phyloP scores from a whole-genome alignment of 2,329 filamentous ascomycete genomes.

The Paramyrothecium roridum region DNA sequence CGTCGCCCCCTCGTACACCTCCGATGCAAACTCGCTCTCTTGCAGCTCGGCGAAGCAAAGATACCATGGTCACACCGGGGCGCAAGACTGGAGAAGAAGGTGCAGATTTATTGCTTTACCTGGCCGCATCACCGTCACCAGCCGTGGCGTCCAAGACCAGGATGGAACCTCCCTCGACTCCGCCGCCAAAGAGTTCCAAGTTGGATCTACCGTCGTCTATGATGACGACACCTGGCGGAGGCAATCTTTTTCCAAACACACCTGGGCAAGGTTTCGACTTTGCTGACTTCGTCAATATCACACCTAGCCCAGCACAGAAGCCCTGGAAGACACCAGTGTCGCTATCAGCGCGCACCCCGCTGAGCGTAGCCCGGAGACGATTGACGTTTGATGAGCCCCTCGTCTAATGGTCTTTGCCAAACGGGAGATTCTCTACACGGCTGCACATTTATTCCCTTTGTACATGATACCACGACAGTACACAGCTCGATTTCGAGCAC shows the following conservation, averaged over 20 bases:
- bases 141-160: slow-evolving; percentile 53
- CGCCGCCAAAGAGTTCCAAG: slow-evolving; percentile 65
- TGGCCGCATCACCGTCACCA: slow-evolving; percentile 88
- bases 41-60: slow-evolving; percentile 43
- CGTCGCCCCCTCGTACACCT: slow-evolving; percentile 86
- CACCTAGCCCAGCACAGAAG: slow-evolving; percentile 88
- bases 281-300: slow-evolving; percentile 95
- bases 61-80: slow-evolving; percentile 38
- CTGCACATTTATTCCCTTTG: slow-evolving; percentile 14
- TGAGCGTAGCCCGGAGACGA: slow-evolving; percentile 68
- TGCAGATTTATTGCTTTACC: slow-evolving; percentile 75
- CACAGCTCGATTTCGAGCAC: slow-evolving; percentile 18
- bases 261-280: slow-evolving; percentile 87
- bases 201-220: slow-evolving; percentile 75
- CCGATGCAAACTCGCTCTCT: slow-evolving; percentile 58
- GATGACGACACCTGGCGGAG: slow-evolving; percentile 81
- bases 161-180: slow-evolving; percentile 73
- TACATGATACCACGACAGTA: slow-evolving; percentile 34
- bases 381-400: slow-evolving; percentile 76
- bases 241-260: slow-evolving; percentile 69
- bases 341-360: slow-evolving; percentile 49
- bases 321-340: slow-evolving; percentile 79
- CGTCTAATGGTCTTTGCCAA: slow-evolving; percentile 6
- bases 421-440: slow-evolving; percentile 8
- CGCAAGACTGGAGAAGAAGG: slow-evolving; percentile 73